Base-by-base conservation (phyloP, 331 rosid genomes). In the Acacia pycnantha region DNA sequence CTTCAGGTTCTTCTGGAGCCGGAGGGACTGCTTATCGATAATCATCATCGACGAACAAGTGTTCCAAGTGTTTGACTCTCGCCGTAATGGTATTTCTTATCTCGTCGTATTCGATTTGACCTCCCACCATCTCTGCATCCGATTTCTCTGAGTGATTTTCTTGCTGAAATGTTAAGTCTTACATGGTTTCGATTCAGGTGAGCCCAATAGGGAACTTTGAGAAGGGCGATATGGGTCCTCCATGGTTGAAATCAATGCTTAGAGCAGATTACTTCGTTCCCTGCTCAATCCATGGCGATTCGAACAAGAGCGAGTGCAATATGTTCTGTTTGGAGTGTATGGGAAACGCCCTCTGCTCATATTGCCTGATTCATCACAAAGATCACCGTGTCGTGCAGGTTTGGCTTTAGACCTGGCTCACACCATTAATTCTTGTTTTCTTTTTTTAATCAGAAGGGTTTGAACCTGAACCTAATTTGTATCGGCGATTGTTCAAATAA, bases 251-350 rank as follows among this genome's bases (percentile, higher is more conserved):
- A 40, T 83, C 88, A 61, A 81, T 88, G 89, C 81, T 88, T 21
- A 73, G 70, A 64, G 84, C 81, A 10, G 74, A 64, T 27, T 88
- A 85, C 78, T 88, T 88, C 62, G 53, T 15, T 40, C 65, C 85
- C 18, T 88, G 91, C 65, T 24, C 78, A 16, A 43, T 79, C 74
- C 89, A 88, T 29, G 82, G 85, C 4, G 81, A 76, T 44, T 82
- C 89, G 67, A 81, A 78, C 40, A 85, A 85, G 75, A 83, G 85
- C 43, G 89, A 88, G 76, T 83, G 91, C 84, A 88, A 88, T 74
- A 73, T 85, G 85, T 88, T 88, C 86, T 88, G 91, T 53, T 66
- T 86, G 84, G 91, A 88, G 70, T 88, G 91, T 50, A 46, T 47
- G 76, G 87, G 83, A 0, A 24, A 66, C 71, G 84, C 89, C 21